Evolutionary conservation across 1,139 yeast species (phyloP), one percentile per base, ranked within the genome.

Genomic region (Magnusiomyces ingens): DNA sequence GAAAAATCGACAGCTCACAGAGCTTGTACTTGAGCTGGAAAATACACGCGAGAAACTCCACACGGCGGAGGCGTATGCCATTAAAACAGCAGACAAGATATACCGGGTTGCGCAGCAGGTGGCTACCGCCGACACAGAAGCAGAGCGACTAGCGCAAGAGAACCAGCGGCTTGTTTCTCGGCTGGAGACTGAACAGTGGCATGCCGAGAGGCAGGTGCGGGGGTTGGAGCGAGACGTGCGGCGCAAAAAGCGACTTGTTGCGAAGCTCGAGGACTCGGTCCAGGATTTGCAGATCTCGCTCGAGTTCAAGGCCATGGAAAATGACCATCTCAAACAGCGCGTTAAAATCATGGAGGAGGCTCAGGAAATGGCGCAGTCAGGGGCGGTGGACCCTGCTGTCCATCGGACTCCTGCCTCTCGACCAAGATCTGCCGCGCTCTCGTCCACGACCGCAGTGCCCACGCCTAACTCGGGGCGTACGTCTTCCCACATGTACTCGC

Each of bases 301-400:
- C 12, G 72, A 70, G 54, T 72, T 69, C 50, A 65, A 66, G 56
- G 68, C 67, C 12, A 65, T 70, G 64, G 73, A 70, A 52, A 69
- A 67, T 56, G 72, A 69, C 52, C 71, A 67, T 51, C 60, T 68
- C 32, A 62, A 62, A 42, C 54, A 26, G 8, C 32, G 32, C 8
- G 8, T 26, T 5, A 26, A 26, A 26, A 26, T 26, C 32, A 26
- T 26, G 32, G 32, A 26, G 32, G 32, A 26, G 32, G 32, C 32
- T 26, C 32, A 26, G 8, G 32, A 26, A 26, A 5, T 26, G 32
- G 32, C 32, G 4, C 32, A 26, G 32, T 26, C 32, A 5, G 32
- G 32, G 4, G 32, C 32, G 4, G 32, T 26, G 4, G 32, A 26
- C 8, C 8, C 32, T 26, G 8, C 32, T 26, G 32, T 26, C 32